These are phyloP conservation scores for Helotiales sp. DNA, from an alignment of 2,329 filamentous ascomycete species.

Conservation along the genomic window DNA sequence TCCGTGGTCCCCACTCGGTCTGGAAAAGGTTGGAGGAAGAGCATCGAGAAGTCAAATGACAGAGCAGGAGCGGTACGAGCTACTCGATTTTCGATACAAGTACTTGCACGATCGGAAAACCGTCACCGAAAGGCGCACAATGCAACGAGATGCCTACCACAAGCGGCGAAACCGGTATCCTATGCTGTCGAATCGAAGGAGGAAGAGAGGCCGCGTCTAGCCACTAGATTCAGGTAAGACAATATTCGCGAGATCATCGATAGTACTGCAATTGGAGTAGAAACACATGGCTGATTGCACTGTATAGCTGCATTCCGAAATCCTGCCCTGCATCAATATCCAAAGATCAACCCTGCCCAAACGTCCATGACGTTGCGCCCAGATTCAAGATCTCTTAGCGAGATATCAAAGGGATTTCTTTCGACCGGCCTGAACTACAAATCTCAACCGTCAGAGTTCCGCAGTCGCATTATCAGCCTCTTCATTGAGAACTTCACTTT, in stretches of 20 bases:
- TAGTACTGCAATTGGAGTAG: neutral
- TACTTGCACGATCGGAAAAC: conserved; percentile 33
- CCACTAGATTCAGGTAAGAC: neutral
- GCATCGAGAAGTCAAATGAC: conserved; percentile 10
- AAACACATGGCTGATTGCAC: neutral
- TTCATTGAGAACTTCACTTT: neutral
- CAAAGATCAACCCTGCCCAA: neutral
- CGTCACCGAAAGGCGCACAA: conserved; percentile 25
- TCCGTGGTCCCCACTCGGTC: conserved; percentile 23
- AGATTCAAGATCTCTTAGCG: neutral
- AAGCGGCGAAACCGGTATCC: neutral
- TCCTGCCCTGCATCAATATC: conserved; percentile 4
- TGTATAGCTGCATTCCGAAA: neutral
- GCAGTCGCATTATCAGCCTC: neutral
- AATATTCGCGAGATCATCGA: neutral
- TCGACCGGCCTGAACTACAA: neutral
- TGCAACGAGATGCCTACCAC: conserved; percentile 21
- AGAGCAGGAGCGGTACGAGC: conserved; percentile 29
- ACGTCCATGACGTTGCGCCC: neutral
- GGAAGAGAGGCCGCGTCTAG: neutral
- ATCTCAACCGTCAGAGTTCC: no score
- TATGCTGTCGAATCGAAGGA: neutral
- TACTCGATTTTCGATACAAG: conserved; percentile 29
- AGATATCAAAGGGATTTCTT: neutral
- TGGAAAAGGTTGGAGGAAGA: conserved; percentile 26